Conservation (phyloP, 176 grass and related monocot genomes). For the Metroxylon sagu region DNA sequence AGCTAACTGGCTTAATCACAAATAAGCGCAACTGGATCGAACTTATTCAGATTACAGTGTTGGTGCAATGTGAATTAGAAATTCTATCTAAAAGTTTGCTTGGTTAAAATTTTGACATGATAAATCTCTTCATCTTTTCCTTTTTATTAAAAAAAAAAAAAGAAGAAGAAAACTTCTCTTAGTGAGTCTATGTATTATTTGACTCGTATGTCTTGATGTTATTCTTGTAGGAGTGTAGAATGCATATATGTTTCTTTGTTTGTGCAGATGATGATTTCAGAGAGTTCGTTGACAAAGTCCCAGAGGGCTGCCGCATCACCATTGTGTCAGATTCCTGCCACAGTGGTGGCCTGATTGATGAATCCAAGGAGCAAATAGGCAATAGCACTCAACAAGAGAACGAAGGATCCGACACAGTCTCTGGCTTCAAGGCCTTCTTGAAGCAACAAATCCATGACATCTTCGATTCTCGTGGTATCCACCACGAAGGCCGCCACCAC, state of each 20-base stretch:
- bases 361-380: slow-evolving; percentile 88
- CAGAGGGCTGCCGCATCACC: slow-evolving; percentile 62
- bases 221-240: too few species aligned
- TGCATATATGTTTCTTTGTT: slow-evolving; percentile 2
- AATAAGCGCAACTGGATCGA: too few species aligned
- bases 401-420: slow-evolving; percentile 38
- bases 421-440: slow-evolving; percentile 63
- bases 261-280: slow-evolving; percentile 81
- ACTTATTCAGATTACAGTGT: too few species aligned
- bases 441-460: slow-evolving; percentile 42
- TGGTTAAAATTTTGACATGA: too few species aligned
- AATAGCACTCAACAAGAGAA: slow-evolving; percentile 48
- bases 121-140: too few species aligned
- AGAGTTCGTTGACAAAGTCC: slow-evolving; percentile 71
- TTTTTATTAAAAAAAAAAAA: too few species aligned
- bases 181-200: too few species aligned
- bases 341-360: slow-evolving; percentile 83
- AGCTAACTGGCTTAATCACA: too few species aligned
- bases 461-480: slow-evolving; percentile 56
- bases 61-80: too few species aligned
- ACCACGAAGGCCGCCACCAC: slow-evolving; percentile 22
- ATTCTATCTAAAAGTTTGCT: too few species aligned
- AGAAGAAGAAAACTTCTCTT: too few species aligned
- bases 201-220: too few species aligned
- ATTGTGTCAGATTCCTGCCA: slow-evolving; percentile 96